Evolutionary conservation across 495 filamentous ascomycete genomes (phyloP).

Genomic region (Penicillium lividum): DNA sequence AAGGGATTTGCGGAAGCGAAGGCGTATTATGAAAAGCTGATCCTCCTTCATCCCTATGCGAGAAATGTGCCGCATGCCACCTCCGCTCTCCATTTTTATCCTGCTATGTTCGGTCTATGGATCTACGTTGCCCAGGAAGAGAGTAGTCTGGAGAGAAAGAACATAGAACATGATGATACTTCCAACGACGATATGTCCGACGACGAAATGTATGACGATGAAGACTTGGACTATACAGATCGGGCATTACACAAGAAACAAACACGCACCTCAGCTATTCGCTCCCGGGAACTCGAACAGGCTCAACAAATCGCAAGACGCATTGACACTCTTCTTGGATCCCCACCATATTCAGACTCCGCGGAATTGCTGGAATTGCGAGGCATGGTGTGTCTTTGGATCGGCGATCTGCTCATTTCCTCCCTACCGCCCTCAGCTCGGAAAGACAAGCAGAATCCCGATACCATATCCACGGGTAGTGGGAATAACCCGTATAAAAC

Average conservation of each 20-base stretch:
- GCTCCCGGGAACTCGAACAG: constrained; percentile 39
- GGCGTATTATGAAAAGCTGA: constrained; percentile 65
- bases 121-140: constrained; percentile 59
- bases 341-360: constrained; percentile 63
- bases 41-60: constrained; percentile 64
- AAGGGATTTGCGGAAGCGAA: constrained; percentile 58
- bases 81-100: constrained; percentile 61
- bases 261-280: constrained; percentile 26
- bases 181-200: constrained; percentile 9
- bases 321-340: constrained; percentile 64
- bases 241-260: constrained; percentile 18
- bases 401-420: constrained; percentile 58
- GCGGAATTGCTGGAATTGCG: constrained; percentile 59
- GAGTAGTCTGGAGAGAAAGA: constrained; percentile 37
- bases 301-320: constrained; percentile 59
- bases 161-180: constrained; percentile 23
- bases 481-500: constrained; percentile 25
- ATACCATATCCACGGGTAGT: constrained; percentile 20
- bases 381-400: constrained; percentile 68
- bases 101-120: constrained; percentile 68
- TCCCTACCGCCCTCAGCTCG: constrained; percentile 22
- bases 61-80: constrained; percentile 44
- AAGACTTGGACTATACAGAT: constrained; percentile 21
- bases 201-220: constrained; percentile 29
- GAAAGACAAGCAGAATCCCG: constrained; percentile 14